Evolutionary conservation across 495 filamentous ascomycete genomes (phyloP).

Genomic region (Amniculicola lignicola): DNA sequence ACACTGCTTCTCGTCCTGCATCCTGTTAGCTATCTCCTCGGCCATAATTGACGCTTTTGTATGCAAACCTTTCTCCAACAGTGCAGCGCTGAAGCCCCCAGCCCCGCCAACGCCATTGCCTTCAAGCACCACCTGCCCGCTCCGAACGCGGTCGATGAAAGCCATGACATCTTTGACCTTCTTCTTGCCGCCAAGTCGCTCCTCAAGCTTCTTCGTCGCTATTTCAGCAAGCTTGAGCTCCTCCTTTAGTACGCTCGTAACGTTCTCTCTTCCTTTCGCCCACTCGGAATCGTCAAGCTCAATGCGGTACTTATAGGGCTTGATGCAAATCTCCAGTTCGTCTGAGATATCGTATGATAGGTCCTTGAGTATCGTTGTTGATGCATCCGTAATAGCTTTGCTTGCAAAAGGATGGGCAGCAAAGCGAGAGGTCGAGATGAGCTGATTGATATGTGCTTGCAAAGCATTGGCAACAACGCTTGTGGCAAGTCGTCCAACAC

Average conservation of each 20-base stretch:
- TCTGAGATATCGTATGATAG: slow-evolving; percentile 94
- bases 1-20: slow-evolving; percentile 82
- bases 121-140: slow-evolving; percentile 77
- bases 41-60: not conserved
- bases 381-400: slow-evolving; percentile 85
- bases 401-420: slow-evolving; percentile 84
- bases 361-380: slow-evolving; percentile 83
- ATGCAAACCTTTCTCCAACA: slow-evolving; percentile 74
- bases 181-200: slow-evolving; percentile 67
- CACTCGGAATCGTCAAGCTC: slow-evolving; percentile 90
- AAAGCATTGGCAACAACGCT: slow-evolving; percentile 83
- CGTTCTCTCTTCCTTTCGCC: slow-evolving; percentile 75
- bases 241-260: slow-evolving; percentile 70
- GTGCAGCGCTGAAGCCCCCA: slow-evolving; percentile 81
- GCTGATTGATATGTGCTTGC: slow-evolving; percentile 76
- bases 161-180: slow-evolving; percentile 85
- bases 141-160: slow-evolving; percentile 86
- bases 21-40: not conserved
- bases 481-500: slow-evolving; percentile 88
- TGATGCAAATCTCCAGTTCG: slow-evolving; percentile 99
- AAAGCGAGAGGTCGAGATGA: slow-evolving; percentile 78
- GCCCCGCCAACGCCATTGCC: slow-evolving; percentile 79
- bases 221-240: slow-evolving; percentile 80
- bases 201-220: slow-evolving; percentile 72
- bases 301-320: slow-evolving; percentile 96